Evolutionary conservation across 73 alveolate species (phyloP), one percentile per base, ranked within the genome.

Genomic region (Tetrahymena thermophila): DNA sequence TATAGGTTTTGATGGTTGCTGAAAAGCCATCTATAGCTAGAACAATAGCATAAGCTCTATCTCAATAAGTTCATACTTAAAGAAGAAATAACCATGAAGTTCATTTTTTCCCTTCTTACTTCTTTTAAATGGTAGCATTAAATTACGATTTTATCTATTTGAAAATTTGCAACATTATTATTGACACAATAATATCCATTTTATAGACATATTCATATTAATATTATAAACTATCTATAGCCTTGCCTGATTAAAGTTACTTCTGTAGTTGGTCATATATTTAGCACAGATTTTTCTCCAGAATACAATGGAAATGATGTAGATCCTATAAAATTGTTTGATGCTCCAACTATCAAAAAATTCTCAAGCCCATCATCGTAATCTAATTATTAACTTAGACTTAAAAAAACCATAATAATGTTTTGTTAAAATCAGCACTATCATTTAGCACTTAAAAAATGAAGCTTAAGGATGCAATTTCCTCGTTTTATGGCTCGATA

Each of bases 11-110:
- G 97, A 99, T 99, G 99, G 99, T 99, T 85, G 99, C 99, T 6
- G 99, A 99, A 96, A 99, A 99, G 96, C 99, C 99, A 13, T 98
- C 99, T 35, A 99, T 99, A 56, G 99, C 99, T 55, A 96, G 98
- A 95, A 97, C 99, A 42, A 97, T 99, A 94, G 98, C 99, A 85
- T 99, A 98, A 56, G 99, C 99, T 25, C 96, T 99, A 10, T 95
- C 95, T 89, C 28, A 38, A 23, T 5, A 94, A 38, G 84, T 57
- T 3, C 37, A 25, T 37, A 56, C 85, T 34, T 13, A 10, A n/a
- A 10, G 89, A 71, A 71, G 31, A n/a, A 25, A 71, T 71, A 71
- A 25, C 31, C 89, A 71, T 19, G 89, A 71, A 28, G 89, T 71
- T n/a, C 89, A 71, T 34, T 71, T n/a, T 21, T 71, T 71, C 37